These are phyloP conservation scores for Amphibolis antarctica DNA, from an alignment of 106 monocot species.

Conservation along the genomic window DNA sequence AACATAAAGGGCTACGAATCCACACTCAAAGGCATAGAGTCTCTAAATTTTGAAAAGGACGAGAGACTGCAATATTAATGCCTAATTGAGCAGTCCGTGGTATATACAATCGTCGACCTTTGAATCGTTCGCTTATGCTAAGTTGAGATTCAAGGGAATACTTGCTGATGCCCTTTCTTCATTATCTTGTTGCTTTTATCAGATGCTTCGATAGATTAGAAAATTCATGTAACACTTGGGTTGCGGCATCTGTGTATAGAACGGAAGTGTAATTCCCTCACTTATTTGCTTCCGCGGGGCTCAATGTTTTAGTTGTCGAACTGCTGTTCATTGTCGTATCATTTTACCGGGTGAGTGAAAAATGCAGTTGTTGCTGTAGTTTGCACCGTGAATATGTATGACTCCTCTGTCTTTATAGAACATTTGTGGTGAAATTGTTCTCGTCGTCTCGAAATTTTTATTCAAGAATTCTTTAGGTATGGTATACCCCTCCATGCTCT, in stretches of 20 bases:
- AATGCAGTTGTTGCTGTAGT: too few relatives aligned
- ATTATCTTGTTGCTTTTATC: neutral
- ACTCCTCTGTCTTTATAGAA: too few relatives aligned
- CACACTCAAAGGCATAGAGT: slow-evolving; percentile 46
- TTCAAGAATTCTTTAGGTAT: too few relatives aligned
- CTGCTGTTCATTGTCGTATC: too few relatives aligned
- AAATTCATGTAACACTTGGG: slow-evolving; percentile 2
- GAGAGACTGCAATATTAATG: slow-evolving; percentile 20
- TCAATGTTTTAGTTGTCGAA: too few relatives aligned
- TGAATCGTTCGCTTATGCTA: neutral
- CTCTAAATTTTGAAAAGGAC: slow-evolving; percentile 36
- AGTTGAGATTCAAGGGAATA: slow-evolving; percentile 1
- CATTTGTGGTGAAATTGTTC: too few relatives aligned
- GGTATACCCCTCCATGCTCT: too few relatives aligned
- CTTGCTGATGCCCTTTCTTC: neutral
- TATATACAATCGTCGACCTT: neutral
- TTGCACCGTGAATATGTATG: too few relatives aligned
- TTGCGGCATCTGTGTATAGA: neutral
- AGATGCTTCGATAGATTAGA: neutral
- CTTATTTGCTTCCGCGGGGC: neutral
- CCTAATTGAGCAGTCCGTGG: neutral
- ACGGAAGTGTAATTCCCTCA: neutral
- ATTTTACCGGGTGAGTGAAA: too few relatives aligned
- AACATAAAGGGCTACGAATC: slow-evolving; percentile 38
- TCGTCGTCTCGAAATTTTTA: too few relatives aligned